A percentile compares a stretch with the other conserved stretches of the same genome.
Evolutionary conservation across 495 filamentous ascomycete species (phyloP).

Genomic region (Hypoxylon fuscum): DNA sequence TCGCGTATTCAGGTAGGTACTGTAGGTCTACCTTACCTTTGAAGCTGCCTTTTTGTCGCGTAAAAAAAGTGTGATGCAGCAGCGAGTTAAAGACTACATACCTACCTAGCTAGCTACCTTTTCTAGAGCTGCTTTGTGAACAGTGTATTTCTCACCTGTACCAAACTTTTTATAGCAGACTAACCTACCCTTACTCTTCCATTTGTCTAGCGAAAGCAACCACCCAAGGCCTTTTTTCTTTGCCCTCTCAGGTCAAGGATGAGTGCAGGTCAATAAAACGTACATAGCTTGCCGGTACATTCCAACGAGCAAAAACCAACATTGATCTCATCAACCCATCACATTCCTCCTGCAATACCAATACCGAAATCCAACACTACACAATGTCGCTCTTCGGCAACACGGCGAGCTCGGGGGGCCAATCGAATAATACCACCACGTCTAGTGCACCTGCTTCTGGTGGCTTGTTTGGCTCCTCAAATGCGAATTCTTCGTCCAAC

Average conservation of each 20-base stretch:
- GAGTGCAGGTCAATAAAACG: constrained; percentile 20
- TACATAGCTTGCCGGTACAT: constrained; percentile 22
- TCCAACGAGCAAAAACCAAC: constrained; percentile 24
- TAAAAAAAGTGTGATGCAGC: too few relatives aligned
- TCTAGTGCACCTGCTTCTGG: constrained; percentile 52
- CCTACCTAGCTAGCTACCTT: too few relatives aligned
- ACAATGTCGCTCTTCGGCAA: constrained; percentile 50
- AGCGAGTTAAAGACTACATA: too few relatives aligned
- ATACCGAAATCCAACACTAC: background rate
- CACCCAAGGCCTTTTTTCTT: constrained; percentile 18
- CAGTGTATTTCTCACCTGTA: too few relatives aligned
- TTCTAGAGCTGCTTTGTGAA: too few relatives aligned
- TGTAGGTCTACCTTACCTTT: too few relatives aligned
- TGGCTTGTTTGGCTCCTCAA: constrained; percentile 49
- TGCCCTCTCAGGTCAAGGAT: constrained; percentile 25
- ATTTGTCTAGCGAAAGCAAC: too few relatives aligned
- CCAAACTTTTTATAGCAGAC: too few relatives aligned
- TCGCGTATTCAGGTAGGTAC: too few relatives aligned
- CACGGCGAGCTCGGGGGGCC: constrained; percentile 44
- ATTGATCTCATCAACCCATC: background rate
- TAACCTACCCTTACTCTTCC: too few relatives aligned
- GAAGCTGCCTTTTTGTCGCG: background rate
- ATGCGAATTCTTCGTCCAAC: constrained; percentile 23
- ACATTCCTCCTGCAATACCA: constrained; percentile 20
- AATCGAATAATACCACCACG: constrained; percentile 49